These are phyloP conservation scores for Marasmius oreades DNA, from an alignment of 1,284 basidiomycete species.

Conservation along the genomic window DNA sequence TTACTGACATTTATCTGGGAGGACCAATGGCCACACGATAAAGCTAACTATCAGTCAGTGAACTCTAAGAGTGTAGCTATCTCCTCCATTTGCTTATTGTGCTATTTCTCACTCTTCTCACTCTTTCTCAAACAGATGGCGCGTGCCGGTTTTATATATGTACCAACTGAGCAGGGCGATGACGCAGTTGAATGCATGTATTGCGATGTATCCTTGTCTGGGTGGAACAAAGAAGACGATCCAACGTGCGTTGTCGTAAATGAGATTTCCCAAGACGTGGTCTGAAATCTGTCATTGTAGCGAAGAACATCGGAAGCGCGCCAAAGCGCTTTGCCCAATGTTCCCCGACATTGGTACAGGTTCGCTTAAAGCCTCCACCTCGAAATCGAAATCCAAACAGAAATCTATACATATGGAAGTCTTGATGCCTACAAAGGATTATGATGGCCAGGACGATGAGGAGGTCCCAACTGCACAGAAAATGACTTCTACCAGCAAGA, in stretches of 20 bases:
- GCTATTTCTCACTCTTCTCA: conserved; percentile 6
- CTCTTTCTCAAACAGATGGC: conserved; percentile 56
- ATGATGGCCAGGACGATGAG: conserved; percentile 29
- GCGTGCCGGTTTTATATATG: conserved; percentile 77
- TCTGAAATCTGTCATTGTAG: conserved; percentile 30
- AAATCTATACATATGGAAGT: conserved; percentile 24
- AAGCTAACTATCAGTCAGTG: conserved; percentile 59
- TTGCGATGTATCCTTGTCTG: conserved; percentile 69
- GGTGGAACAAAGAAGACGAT: conserved; percentile 80
- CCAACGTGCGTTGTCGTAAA: conserved; percentile 53
- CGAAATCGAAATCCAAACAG: conserved; percentile 24
- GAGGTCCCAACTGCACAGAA: conserved; percentile 19
- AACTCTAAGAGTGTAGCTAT: conserved; percentile 61
- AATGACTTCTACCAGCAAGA: conserved; percentile 21
- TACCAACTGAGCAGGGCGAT: conserved; percentile 57
- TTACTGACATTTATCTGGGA: conserved; percentile 59
- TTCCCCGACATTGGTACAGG: conserved; percentile 29
- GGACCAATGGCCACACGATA: conserved; percentile 73
- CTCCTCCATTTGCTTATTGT: not conserved
- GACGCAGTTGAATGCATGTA: conserved; percentile 79
- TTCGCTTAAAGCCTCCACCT: conserved; percentile 17
- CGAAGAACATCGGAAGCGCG: conserved; percentile 62
- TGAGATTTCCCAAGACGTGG: not conserved
- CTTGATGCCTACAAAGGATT: conserved; percentile 30
- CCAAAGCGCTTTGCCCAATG: conserved; percentile 48